Evolutionary conservation across 768 basidiomycete genomes (phyloP).

Genomic region (Sporobolomyces pararoseus): DNA sequence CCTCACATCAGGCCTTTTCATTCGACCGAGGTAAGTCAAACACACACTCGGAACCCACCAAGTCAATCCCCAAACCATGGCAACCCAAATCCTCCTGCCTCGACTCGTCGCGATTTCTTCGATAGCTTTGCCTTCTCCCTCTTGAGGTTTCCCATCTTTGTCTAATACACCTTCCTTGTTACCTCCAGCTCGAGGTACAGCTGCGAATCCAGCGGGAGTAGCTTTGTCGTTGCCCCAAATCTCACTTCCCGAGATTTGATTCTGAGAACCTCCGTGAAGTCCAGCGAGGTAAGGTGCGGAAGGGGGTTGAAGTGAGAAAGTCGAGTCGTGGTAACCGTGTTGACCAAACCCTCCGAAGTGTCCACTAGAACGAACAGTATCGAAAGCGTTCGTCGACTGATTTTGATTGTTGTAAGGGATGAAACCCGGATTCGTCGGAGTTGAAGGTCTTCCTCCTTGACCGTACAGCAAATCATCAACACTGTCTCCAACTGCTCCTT

Average conservation of each 20-base stretch:
- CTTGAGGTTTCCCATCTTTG: slow-evolving; percentile 35
- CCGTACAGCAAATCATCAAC: slow-evolving; percentile 37
- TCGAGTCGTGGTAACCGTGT: slow-evolving; percentile 9
- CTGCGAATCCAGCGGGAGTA: slow-evolving; percentile 16
- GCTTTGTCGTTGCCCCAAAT: slow-evolving; percentile 38
- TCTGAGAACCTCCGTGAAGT: slow-evolving; percentile 21
- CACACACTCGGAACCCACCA: slow-evolving; percentile 81
- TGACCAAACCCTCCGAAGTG: slow-evolving; percentile 8
- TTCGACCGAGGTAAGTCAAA: slow-evolving; percentile 70
- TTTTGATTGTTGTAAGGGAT: slow-evolving; percentile 15
- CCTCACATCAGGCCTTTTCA: slow-evolving; percentile 89
- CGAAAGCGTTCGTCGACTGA: slow-evolving; percentile 25
- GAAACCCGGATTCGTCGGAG: slow-evolving; percentile 18
- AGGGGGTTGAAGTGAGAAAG: slow-evolving; percentile 23
- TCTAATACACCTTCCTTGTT: slow-evolving; percentile 39
- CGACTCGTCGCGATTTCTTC: slow-evolving; percentile 36
- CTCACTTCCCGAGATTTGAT: slow-evolving; percentile 21
- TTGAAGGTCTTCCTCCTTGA: slow-evolving; percentile 5
- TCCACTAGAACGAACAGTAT: slow-evolving; percentile 23
- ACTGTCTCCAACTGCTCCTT: slow-evolving; percentile 21
- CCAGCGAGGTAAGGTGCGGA: slow-evolving; percentile 34
- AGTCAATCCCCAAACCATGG: slow-evolving; percentile 78
- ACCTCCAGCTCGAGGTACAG: slow-evolving; percentile 4
- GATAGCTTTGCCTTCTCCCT: slow-evolving; percentile 36
- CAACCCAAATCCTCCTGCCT: slow-evolving; percentile 61